A percentile compares a stretch with the other conserved stretches of the same genome.
phyloP scores from a whole-genome alignment of 73 alveolate species.

The Uronychia binucleata region DNA sequence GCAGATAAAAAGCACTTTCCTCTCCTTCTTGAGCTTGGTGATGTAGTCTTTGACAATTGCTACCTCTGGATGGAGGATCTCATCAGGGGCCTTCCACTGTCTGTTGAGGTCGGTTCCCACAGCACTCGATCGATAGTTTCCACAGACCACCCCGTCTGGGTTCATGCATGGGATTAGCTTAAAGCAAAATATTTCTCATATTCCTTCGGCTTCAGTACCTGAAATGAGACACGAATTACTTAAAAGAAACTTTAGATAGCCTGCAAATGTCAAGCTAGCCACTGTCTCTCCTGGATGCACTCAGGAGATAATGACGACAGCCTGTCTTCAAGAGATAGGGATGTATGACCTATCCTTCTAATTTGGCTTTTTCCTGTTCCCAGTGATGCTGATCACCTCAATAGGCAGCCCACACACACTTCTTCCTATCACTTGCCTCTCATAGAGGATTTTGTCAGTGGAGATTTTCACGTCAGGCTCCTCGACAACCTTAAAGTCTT shows the following conservation, averaged over 20 bases:
- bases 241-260: constrained; percentile 55
- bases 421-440: constrained; percentile 9
- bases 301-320: too few species aligned
- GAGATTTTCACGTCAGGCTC: not conserved
- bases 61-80: constrained; percentile 73
- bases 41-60: constrained; percentile 68
- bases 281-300: constrained; percentile 86
- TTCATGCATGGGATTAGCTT: constrained; percentile 87
- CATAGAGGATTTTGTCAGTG: not conserved
- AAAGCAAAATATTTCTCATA: constrained; percentile 62
- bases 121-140: constrained; percentile 82
- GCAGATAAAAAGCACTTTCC: constrained; percentile 62
- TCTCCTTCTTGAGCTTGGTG: constrained; percentile 54
- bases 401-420: constrained; percentile 28
- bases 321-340: too few species aligned
- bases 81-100: constrained; percentile 83
- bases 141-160: constrained; percentile 92
- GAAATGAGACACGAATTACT: too few species aligned
- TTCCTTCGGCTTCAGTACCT: constrained; percentile 48
- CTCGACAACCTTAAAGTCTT: too few species aligned
- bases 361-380: too few species aligned
- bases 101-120: constrained; percentile 88
- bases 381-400: not conserved
- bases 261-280: constrained; percentile 63
- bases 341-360: too few species aligned